phyloP scores from a whole-genome alignment of 2,329 filamentous ascomycete species.

The Aureobasidium leucospermi region DNA sequence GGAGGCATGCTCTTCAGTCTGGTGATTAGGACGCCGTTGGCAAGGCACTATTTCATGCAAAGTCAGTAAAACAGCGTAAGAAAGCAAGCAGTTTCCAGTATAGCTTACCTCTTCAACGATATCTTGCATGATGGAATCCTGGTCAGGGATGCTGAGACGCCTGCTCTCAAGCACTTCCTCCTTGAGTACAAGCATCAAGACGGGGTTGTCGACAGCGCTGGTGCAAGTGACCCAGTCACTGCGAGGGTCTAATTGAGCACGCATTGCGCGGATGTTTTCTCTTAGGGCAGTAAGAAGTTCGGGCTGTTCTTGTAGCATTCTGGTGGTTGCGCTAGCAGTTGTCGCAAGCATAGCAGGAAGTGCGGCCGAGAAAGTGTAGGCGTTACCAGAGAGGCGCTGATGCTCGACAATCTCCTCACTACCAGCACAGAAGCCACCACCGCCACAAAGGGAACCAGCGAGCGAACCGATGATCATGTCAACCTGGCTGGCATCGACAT shows the following conservation, averaged over 20 bases:
- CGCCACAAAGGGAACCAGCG: conserved; percentile 80
- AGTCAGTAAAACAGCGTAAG: conserved; percentile 11
- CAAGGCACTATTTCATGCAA: conserved; percentile 53
- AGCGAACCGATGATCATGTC: conserved; percentile 97
- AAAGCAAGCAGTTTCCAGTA: not conserved
- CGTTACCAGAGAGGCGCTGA: conserved; percentile 83
- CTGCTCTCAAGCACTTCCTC: conserved; percentile 68
- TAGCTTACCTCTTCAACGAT: conserved; percentile 84
- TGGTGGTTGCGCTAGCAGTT: conserved; percentile 87
- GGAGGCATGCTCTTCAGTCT: conserved; percentile 69
- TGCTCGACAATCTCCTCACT: conserved; percentile 89
- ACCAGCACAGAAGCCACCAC: conserved; percentile 92
- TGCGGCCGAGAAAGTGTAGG: conserved; percentile 94
- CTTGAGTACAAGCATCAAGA: conserved; percentile 79
- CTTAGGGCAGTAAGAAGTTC: conserved; percentile 71
- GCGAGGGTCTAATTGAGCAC: conserved; percentile 78
- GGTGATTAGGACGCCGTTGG: conserved; percentile 84
- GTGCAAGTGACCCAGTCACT: conserved; percentile 88
- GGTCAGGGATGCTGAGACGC: conserved; percentile 63
- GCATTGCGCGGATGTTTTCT: conserved; percentile 81
- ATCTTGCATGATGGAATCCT: conserved; percentile 79
- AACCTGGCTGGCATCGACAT: conserved; percentile 85
- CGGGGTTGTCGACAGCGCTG: conserved; percentile 75
- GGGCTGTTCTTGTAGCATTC: conserved; percentile 77
- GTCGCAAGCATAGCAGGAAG: conserved; percentile 89